Conservation (phyloP, 2,329 filamentous ascomycete species). For the Pestalotiopsis sp. region DNA sequence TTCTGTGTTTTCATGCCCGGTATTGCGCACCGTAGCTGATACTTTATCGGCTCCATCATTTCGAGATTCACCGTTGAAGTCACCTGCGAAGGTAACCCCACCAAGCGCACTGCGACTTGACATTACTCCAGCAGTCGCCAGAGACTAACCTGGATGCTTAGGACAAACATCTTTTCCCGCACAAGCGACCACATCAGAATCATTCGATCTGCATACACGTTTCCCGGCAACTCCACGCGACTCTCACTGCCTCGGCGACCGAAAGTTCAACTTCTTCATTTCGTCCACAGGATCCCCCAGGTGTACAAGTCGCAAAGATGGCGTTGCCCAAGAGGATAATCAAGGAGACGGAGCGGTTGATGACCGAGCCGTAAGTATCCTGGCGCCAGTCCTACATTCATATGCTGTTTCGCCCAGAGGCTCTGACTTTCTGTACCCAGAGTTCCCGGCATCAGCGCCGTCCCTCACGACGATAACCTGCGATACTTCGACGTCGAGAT, state of each 20-base stretch:
- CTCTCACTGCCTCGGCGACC: neutral
- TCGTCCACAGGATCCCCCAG: conserved; percentile 2
- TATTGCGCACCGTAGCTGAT: neutral
- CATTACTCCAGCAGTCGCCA: neutral
- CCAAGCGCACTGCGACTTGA: neutral
- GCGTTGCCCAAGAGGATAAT: conserved; percentile 94
- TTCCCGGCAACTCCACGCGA: neutral
- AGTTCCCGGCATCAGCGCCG: conserved; percentile 92
- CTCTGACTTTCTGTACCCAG: conserved; percentile 46
- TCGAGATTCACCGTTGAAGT: neutral
- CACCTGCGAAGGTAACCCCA: conserved; percentile 1
- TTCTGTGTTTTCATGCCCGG: neutral
- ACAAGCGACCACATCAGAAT: neutral
- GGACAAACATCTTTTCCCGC: neutral
- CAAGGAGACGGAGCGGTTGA: conserved; percentile 97
- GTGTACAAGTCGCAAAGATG: conserved; percentile 43
- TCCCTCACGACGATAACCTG: conserved; percentile 96
- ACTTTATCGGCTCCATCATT: neutral
- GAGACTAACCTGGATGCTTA: neutral
- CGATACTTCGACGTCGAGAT: conserved; percentile 98
- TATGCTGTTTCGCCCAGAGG: neutral
- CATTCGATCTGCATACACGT: neutral
- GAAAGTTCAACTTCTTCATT: neutral
- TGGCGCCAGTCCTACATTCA: neutral
- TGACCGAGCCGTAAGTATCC: conserved; percentile 83